phyloP scores from a whole-genome alignment of 164 flowering plant species.

The Aristolochia fimbriata region DNA sequence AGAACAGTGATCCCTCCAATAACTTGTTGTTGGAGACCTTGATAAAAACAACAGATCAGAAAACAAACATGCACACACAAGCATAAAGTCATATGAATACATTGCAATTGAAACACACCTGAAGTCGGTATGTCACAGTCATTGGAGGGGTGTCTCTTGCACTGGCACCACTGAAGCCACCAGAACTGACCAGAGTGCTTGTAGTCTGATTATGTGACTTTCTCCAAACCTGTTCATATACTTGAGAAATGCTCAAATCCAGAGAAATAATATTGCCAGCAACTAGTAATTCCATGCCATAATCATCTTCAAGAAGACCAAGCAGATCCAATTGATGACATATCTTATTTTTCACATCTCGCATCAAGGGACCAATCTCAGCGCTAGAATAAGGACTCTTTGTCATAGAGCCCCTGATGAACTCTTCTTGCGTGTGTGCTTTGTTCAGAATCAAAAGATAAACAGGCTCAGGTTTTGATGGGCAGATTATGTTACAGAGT shows the following conservation, averaged over 20 bases:
- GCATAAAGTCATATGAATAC: too few species aligned
- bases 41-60: too few species aligned
- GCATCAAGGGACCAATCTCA: slow-evolving; percentile 98
- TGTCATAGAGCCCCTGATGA: slow-evolving; percentile 98
- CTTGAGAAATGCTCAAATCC: slow-evolving; percentile 90
- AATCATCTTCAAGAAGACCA: slow-evolving; percentile 95
- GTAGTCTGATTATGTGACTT: slow-evolving; percentile 70
- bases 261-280: slow-evolving; percentile 98
- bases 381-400: slow-evolving; percentile 97
- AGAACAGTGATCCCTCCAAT: too few species aligned
- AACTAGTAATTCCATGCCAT: slow-evolving; percentile 94
- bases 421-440: slow-evolving; percentile 98
- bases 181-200: slow-evolving; percentile 28
- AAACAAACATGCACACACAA: too few species aligned
- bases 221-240: slow-evolving; percentile 97
- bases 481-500: slow-evolving; percentile 95
- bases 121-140: slow-evolving; percentile 95
- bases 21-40: too few species aligned
- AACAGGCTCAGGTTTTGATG: slow-evolving; percentile 87
- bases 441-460: slow-evolving; percentile 83
- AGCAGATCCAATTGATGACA: slow-evolving; percentile 88
- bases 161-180: slow-evolving; percentile 34
- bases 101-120: slow-evolving; percentile 40
- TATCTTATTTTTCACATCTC: slow-evolving; percentile 96
- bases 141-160: slow-evolving; percentile 85